Evolutionary conservation across 345 rosid species (phyloP).

Genomic region (Citropsis articulata): DNA sequence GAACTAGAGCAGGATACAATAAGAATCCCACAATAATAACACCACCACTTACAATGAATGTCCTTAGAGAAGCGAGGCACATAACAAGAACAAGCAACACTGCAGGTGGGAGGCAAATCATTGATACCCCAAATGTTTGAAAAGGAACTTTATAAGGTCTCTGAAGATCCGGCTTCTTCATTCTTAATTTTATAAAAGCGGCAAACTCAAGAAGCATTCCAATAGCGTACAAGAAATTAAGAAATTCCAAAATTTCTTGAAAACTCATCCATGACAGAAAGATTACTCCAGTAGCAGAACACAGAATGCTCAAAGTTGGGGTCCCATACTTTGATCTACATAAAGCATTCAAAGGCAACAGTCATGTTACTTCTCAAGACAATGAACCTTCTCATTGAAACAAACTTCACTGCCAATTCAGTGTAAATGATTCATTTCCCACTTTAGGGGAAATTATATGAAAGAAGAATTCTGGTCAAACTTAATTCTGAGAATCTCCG

Average conservation of each 20-base stretch:
- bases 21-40: conserved; percentile 57
- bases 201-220: conserved; percentile 93
- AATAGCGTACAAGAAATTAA: conserved; percentile 75
- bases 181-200: conserved; percentile 71
- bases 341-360: conserved; percentile 1
- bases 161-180: conserved; percentile 71
- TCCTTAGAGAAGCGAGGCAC: conserved; percentile 67
- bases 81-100: conserved; percentile 71
- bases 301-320: conserved; percentile 80
- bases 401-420: background rate
- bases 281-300: conserved; percentile 82
- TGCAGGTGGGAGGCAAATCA: conserved; percentile 74
- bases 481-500: background rate
- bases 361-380: background rate
- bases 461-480: background rate
- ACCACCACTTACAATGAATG: conserved; percentile 56
- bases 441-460: background rate
- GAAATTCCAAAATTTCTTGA: conserved; percentile 87
- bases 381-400: background rate
- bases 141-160: conserved; percentile 75
- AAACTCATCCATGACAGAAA: conserved; percentile 93
- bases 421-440: background rate
- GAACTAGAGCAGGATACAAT: conserved; percentile 48
- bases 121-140: conserved; percentile 54
- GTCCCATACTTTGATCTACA: conserved; percentile 84